Percentiles rank a stretch among this genome's conserved stretches.
Conservation (phyloP, 441 rosid genomes). For the Gossypium davidsonii region DNA sequence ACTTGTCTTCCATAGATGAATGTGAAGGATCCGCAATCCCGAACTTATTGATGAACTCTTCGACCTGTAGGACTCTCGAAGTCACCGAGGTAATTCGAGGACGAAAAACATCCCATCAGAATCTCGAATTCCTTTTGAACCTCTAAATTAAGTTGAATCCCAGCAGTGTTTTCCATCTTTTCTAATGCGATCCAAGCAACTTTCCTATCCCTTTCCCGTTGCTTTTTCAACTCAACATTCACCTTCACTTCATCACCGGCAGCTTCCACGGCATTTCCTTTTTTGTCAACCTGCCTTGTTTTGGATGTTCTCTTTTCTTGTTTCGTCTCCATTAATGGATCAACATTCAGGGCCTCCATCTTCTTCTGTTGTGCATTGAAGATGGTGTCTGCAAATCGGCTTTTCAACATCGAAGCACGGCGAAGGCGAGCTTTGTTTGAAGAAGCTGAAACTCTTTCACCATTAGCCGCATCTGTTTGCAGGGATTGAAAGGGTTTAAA, state of each 20-base stretch:
- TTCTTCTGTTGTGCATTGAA: not conserved
- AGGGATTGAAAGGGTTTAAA: too few relatives aligned
- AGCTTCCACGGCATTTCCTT: constrained; percentile 51
- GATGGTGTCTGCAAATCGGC: not conserved
- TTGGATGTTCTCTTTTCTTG: constrained; percentile 60
- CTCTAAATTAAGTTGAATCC: constrained; percentile 39
- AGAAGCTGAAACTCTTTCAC: too few relatives aligned
- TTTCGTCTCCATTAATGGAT: constrained; percentile 26
- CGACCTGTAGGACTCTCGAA: too few relatives aligned
- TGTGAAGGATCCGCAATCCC: too few relatives aligned
- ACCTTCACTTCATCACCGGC: constrained; percentile 38
- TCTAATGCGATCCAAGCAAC: constrained; percentile 53
- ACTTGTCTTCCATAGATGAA: too few relatives aligned
- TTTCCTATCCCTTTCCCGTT: constrained; percentile 50
- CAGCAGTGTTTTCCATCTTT: constrained; percentile 55
- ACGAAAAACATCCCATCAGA: constrained; percentile 37
- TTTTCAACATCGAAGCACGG: not conserved
- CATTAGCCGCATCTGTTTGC: too few relatives aligned
- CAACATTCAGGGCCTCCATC: too few relatives aligned
- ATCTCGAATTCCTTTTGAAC: constrained; percentile 45
- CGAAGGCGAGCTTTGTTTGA: not conserved
- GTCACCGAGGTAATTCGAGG: not conserved
- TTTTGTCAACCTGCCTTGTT: constrained; percentile 59
- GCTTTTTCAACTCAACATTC: constrained; percentile 44
- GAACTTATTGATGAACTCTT: too few relatives aligned